Evolutionary conservation across 2,329 filamentous ascomycete genomes (phyloP).

Genomic region (Xylaria sp.): DNA sequence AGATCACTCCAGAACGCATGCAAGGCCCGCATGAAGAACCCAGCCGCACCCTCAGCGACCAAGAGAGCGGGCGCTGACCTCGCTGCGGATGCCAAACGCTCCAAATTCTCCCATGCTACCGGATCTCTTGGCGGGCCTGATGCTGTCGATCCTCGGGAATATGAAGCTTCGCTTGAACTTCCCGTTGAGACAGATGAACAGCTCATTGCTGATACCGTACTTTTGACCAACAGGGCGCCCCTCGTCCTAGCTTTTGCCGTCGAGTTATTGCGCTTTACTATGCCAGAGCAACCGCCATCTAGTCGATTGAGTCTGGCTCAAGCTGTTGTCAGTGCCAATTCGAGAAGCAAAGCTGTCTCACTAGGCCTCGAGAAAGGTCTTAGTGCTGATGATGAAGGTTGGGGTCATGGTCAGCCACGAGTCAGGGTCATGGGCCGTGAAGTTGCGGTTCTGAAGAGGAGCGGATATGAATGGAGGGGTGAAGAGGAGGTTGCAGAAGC

Average conservation of each 20-base stretch:
- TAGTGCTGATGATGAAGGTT: conserved; percentile 63
- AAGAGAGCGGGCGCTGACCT: conserved; percentile 33
- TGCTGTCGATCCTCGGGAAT: conserved; percentile 47
- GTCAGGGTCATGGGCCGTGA: conserved; percentile 69
- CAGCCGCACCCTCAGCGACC: conserved; percentile 16
- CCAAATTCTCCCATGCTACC: conserved; percentile 26
- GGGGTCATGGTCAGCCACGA: conserved; percentile 69
- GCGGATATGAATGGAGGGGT: conserved; percentile 61
- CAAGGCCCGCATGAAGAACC: conserved; percentile 46
- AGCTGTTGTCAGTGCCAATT: conserved; percentile 77
- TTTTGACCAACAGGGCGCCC: conserved; percentile 77
- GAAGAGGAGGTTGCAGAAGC: conserved; percentile 32
- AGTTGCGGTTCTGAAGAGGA: conserved; percentile 68
- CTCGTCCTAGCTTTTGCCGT: conserved; percentile 59
- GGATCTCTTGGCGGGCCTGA: conserved; percentile 29
- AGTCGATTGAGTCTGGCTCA: conserved; percentile 78
- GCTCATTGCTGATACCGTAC: conserved; percentile 48
- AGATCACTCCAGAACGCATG: conserved; percentile 49
- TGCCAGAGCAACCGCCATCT: conserved; percentile 80
- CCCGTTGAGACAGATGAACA: conserved; percentile 55
- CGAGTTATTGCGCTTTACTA: conserved; percentile 61
- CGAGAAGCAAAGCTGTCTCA: conserved; percentile 67
- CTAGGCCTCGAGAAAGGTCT: conserved; percentile 64
- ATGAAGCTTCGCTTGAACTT: conserved; percentile 58
- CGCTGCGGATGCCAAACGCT: conserved; percentile 31